These are phyloP conservation scores for Alternaria rosae DNA, from an alignment of 2,329 filamentous ascomycete genomes.

Conservation along the genomic window DNA sequence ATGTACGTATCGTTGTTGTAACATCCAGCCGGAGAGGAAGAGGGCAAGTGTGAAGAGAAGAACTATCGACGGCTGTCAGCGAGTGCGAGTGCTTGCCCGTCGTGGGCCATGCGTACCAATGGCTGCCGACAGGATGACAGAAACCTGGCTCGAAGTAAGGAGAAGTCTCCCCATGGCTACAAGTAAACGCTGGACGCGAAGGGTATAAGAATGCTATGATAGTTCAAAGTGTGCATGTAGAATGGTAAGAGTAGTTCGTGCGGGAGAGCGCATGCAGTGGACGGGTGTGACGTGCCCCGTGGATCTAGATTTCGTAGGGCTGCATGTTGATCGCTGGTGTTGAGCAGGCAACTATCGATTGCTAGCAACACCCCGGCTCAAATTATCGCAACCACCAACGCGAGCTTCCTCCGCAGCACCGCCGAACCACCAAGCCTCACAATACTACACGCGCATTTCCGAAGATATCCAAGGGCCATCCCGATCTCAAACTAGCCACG, in stretches of 20 bases:
- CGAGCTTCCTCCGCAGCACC: conserved; percentile 5
- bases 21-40: conserved; percentile 85
- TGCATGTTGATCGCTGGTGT: conserved; percentile 23
- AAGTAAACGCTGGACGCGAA: conserved; percentile 10
- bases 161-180: conserved; percentile 57
- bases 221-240: conserved; percentile 16
- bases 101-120: conserved; percentile 63
- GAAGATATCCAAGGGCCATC: not conserved
- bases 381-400: conserved; percentile 20
- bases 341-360: conserved; percentile 42
- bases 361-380: conserved; percentile 17
- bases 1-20: conserved; percentile 85
- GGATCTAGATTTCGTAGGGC: conserved; percentile 25
- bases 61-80: conserved; percentile 54
- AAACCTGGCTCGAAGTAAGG: conserved; percentile 74
- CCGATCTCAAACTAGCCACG: not conserved
- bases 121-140: conserved; percentile 68
- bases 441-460: not conserved
- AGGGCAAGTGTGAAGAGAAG: conserved; percentile 80
- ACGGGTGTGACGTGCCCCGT: conserved; percentile 38
- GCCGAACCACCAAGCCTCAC: not conserved
- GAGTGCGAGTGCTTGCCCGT: not conserved
- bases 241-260: conserved; percentile 27
- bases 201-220: conserved; percentile 27
- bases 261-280: conserved; percentile 26